Conservation (phyloP, 768 basidiomycete species). For the Suillus tomentosus region DNA sequence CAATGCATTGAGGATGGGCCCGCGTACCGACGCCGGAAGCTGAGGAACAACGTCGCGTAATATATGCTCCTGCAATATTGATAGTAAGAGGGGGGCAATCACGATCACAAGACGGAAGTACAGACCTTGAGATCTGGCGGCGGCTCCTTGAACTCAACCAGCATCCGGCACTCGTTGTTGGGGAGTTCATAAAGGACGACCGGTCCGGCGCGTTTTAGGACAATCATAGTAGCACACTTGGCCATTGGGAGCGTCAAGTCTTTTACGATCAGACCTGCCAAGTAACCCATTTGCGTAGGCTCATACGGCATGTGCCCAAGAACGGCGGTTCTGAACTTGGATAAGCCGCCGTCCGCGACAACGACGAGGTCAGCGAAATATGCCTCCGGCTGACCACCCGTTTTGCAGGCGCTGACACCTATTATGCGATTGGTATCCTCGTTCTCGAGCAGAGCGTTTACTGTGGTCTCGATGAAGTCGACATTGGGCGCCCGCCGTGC, state of each 20-base stretch:
- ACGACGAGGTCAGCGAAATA: constrained; percentile 74
- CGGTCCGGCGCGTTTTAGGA: constrained; percentile 75
- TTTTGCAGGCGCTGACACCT: constrained; percentile 39
- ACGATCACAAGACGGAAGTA: background rate
- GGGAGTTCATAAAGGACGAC: constrained; percentile 88
- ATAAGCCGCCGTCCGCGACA: constrained; percentile 88
- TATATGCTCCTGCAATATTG: constrained; percentile 53
- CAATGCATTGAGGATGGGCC: constrained; percentile 60
- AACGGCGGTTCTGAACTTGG: constrained; percentile 73
- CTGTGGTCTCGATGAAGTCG: constrained; percentile 69
- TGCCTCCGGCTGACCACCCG: constrained; percentile 43
- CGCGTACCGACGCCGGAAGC: constrained; percentile 67
- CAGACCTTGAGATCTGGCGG: constrained; percentile 75
- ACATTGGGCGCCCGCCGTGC: constrained; percentile 58
- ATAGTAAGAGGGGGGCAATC: constrained; percentile 2
- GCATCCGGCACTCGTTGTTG: constrained; percentile 80
- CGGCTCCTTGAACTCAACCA: constrained; percentile 80
- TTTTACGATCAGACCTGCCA: constrained; percentile 80
- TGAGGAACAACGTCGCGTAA: constrained; percentile 68
- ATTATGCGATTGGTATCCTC: constrained; percentile 30
- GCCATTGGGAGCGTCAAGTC: constrained; percentile 68
- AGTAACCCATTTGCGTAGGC: constrained; percentile 64
- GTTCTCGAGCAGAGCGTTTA: constrained; percentile 21
- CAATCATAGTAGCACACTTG: constrained; percentile 73
- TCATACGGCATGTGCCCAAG: constrained; percentile 48